phyloP scores from a whole-genome alignment of 2,329 filamentous ascomycete species.

The Diaporthe sp. region DNA sequence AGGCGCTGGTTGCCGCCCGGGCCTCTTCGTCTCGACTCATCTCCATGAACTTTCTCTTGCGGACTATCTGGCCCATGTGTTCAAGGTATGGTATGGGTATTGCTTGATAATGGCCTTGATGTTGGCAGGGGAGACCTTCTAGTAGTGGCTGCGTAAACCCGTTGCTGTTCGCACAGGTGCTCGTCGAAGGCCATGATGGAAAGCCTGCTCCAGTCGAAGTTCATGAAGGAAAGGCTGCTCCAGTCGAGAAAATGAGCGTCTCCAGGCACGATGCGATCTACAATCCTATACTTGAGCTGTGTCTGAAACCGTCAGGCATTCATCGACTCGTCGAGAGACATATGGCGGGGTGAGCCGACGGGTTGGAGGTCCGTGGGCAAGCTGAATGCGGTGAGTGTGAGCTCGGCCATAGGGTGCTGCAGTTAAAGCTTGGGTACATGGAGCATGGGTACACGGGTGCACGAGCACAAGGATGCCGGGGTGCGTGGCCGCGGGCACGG shows the following conservation, averaged over 20 bases:
- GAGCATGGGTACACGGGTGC: not conserved
- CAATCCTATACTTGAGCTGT: not conserved
- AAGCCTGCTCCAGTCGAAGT: not conserved
- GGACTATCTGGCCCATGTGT: not conserved
- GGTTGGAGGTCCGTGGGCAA: constrained; percentile 13
- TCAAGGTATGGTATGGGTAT: not conserved
- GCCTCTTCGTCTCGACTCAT: constrained; percentile 9
- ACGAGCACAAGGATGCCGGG: constrained; percentile 4
- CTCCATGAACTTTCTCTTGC: not conserved
- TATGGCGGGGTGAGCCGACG: constrained; percentile 2
- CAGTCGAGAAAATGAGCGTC: not conserved
- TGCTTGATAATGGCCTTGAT: not conserved
- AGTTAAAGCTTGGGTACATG: not conserved
- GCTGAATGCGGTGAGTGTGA: constrained; percentile 22
- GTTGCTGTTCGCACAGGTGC: not conserved
- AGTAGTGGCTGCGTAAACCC: not conserved
- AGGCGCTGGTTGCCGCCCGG: not conserved
- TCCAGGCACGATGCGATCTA: not conserved
- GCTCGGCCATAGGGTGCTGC: constrained; percentile 1
- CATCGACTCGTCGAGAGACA: not conserved
- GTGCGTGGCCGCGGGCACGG: constrained; percentile 9
- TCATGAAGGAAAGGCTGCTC: not conserved
- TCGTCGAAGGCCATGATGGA: not conserved
- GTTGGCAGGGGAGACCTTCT: not conserved
- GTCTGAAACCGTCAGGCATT: constrained; percentile 17